Percentiles rank a stretch among this genome's conserved stretches.
phyloP scores from a whole-genome alignment of 106 monocot species.

The Dendrobium catenatum region DNA sequence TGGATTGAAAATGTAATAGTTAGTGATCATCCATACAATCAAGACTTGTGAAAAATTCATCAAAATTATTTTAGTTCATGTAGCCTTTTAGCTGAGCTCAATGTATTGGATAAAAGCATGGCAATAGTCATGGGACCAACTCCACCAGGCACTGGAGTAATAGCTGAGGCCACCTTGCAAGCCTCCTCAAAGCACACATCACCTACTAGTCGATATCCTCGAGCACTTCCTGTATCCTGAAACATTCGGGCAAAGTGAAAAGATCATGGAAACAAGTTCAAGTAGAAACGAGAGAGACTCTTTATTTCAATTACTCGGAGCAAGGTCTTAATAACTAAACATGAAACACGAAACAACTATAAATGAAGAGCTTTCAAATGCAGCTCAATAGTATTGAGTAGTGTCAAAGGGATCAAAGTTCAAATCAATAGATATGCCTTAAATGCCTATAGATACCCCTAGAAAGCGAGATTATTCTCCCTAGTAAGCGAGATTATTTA shows the following conservation, averaged over 20 bases:
- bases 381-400: no score
- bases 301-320: no score
- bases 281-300: no score
- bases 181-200: constrained; percentile 76
- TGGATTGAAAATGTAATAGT: neutral
- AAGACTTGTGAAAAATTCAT: neutral
- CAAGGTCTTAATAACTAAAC: no score
- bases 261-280: no score
- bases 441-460: neutral
- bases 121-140: constrained; percentile 98
- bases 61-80: constrained; percentile 48
- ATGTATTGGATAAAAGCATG: constrained; percentile 88
- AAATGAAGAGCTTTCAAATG: no score
- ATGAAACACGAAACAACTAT: no score
- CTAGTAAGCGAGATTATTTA: neutral
- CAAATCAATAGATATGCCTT: no score
- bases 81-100: constrained; percentile 70
- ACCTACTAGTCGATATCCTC: constrained; percentile 71
- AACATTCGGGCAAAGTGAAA: constrained; percentile 4
- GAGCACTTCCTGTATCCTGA: constrained; percentile 51
- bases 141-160: constrained; percentile 93
- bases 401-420: no score
- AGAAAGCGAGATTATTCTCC: neutral
- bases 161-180: constrained; percentile 62
- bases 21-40: neutral